Evolutionary conservation across 805 yeast genomes (phyloP).

Genomic region (Pichia nakasei): DNA sequence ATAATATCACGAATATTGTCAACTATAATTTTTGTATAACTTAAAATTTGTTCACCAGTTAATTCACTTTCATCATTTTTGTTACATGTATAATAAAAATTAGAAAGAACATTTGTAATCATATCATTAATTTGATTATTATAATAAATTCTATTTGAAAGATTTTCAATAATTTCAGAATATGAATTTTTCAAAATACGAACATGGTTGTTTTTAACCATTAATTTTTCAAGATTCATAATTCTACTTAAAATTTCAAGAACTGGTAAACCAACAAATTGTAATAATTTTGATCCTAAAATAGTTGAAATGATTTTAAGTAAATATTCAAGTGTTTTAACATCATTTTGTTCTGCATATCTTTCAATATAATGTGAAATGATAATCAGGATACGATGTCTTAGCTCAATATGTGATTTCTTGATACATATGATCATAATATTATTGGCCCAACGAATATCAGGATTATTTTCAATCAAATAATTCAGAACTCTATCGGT

Average conservation of each 20-base stretch:
- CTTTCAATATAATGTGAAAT: slow-evolving; percentile 43
- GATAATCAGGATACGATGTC: slow-evolving; percentile 19
- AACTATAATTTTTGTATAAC: slow-evolving; percentile 16
- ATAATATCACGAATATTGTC: slow-evolving; percentile 22
- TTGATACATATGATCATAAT: slow-evolving; percentile 58
- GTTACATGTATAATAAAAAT: slow-evolving; percentile 26
- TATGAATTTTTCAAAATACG: slow-evolving; percentile 33
- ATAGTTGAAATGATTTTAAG: slow-evolving; percentile 34
- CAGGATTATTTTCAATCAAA: slow-evolving; percentile 24
- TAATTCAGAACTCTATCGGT: slow-evolving; percentile 44
- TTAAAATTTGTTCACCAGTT: slow-evolving; percentile 10
- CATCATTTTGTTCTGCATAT: slow-evolving; percentile 3
- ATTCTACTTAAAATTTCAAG: slow-evolving; percentile 64
- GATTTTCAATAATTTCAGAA: slow-evolving; percentile 52
- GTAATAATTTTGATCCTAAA: slow-evolving; percentile 61
- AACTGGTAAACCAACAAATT: slow-evolving; percentile 80
- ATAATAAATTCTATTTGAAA: slow-evolving; percentile 74
- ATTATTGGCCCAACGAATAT: slow-evolving; percentile 41
- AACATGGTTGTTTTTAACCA: slow-evolving; percentile 18
- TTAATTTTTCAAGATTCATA: slow-evolving; percentile 37
- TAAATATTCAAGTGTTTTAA: slow-evolving; percentile 14
- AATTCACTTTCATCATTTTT: slow-evolving; percentile 10
- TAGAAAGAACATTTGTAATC: slow-evolving; percentile 54
- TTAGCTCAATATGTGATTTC: slow-evolving; percentile 48
- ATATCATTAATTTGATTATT: slow-evolving; percentile 82